These are phyloP conservation scores for Curvularia sp. DNA, from an alignment of 2,329 filamentous ascomycete species.

Conservation along the genomic window DNA sequence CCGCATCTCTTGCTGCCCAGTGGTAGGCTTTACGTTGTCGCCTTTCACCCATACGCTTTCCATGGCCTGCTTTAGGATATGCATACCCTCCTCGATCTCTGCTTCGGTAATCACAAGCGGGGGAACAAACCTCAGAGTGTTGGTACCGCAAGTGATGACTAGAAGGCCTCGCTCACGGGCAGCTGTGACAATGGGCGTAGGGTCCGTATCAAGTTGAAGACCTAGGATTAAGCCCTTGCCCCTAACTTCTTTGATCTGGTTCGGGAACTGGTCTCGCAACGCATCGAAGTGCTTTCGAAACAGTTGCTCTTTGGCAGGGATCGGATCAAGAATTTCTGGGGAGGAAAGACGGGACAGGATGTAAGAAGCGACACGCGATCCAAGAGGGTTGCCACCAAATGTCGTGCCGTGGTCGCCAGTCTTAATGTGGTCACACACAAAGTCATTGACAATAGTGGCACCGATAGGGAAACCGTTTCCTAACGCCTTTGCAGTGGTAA, in stretches of 20 bases:
- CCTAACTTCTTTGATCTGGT: conserved; percentile 77
- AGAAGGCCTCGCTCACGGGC: conserved; percentile 86
- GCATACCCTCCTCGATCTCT: conserved; percentile 80
- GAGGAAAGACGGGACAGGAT: conserved; percentile 80
- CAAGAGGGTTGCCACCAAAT: conserved; percentile 90
- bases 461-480: conserved; percentile 97
- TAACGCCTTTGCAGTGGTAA: conserved; percentile 94
- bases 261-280: conserved; percentile 68
- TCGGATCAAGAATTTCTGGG: conserved; percentile 70
- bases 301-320: conserved; percentile 69
- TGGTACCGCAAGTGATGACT: conserved; percentile 90
- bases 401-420: conserved; percentile 91
- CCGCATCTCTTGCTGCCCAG: conserved; percentile 46
- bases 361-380: conserved; percentile 82
- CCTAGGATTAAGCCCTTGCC: conserved; percentile 87
- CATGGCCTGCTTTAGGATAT: conserved; percentile 75
- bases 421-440: conserved; percentile 72
- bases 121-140: conserved; percentile 91
- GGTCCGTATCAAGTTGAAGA: conserved; percentile 79
- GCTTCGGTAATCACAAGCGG: conserved; percentile 79
- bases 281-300: conserved; percentile 66
- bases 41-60: conserved; percentile 58
- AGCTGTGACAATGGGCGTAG: conserved; percentile 76
- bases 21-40: conserved; percentile 39
- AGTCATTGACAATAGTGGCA: conserved; percentile 72